Percentiles rank a stretch among this genome's conserved stretches.
phyloP scores from a whole-genome alignment of 1,284 basidiomycete genomes.

The Veloboletus limbatus region DNA sequence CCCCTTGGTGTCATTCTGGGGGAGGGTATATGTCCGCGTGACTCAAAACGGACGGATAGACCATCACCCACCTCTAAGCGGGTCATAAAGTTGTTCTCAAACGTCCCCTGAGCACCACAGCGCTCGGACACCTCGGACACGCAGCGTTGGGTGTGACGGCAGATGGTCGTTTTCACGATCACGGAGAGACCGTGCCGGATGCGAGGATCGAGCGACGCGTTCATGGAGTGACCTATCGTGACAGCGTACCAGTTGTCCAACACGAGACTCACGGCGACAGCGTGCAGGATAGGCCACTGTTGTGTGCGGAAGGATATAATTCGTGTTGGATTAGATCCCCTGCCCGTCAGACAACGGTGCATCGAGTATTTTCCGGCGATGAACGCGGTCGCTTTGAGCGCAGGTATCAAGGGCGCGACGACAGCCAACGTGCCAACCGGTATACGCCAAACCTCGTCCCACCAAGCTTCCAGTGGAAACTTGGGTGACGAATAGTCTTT shows the following conservation, averaged over 20 bases:
- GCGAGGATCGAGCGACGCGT: conserved; percentile 37
- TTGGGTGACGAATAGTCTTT: conserved; percentile 37
- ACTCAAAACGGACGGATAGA: too few relatives aligned
- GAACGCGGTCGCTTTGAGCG: conserved; percentile 46
- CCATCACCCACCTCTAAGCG: conserved; percentile 44
- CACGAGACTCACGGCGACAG: conserved; percentile 45
- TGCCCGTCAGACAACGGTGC: conserved; percentile 46
- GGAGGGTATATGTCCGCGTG: too few relatives aligned
- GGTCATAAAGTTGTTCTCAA: conserved; percentile 53
- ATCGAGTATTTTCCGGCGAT: conserved; percentile 51
- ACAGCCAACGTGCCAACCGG: conserved; percentile 48
- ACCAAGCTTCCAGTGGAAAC: conserved; percentile 45
- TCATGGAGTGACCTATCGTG: conserved; percentile 35
- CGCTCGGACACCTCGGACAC: conserved; percentile 48
- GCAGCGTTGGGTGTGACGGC: conserved; percentile 47
- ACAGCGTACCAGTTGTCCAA: conserved; percentile 46
- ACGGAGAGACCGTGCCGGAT: conserved; percentile 49
- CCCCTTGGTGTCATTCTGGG: conserved; percentile 49
- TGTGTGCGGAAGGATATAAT: conserved; percentile 58
- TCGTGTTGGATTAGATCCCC: conserved; percentile 37
- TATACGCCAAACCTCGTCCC: conserved; percentile 52
- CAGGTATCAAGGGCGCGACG: conserved; percentile 46
- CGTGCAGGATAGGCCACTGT: conserved; percentile 49
- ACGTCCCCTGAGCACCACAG: conserved; percentile 55
- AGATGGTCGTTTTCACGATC: conserved; percentile 50